Percentiles rank a stretch among this genome's conserved stretches.
Evolutionary conservation across 2,329 filamentous ascomycete genomes (phyloP).

Genomic region (Fusarium oligoseptatum): DNA sequence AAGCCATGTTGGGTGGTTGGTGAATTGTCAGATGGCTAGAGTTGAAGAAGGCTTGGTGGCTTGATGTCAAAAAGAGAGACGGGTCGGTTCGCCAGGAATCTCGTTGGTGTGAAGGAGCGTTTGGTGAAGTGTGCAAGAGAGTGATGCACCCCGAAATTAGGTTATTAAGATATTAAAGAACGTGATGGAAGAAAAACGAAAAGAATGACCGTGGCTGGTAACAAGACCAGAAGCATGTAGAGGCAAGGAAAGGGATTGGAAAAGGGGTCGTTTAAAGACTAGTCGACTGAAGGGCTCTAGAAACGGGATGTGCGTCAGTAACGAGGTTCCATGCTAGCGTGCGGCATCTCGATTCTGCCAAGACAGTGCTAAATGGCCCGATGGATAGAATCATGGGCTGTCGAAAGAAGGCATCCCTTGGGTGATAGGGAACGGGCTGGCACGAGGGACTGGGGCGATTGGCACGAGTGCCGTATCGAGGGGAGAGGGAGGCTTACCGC

Average conservation of each 20-base stretch:
- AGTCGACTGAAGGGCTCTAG: conserved; percentile 61
- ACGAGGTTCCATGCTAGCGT: conserved; percentile 37
- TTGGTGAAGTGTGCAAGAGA: conserved; percentile 39
- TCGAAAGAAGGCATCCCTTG: conserved; percentile 45
- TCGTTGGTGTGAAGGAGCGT: conserved; percentile 58
- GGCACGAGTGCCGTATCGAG: conserved; percentile 43
- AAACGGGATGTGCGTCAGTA: conserved; percentile 51
- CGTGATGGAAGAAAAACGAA: conserved; percentile 64
- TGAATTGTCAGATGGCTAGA: conserved; percentile 15
- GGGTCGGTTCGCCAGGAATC: conserved; percentile 67
- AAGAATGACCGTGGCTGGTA: conserved; percentile 70
- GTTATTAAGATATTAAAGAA: conserved; percentile 72
- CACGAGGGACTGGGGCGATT: conserved; percentile 35
- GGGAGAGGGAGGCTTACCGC: conserved; percentile 63
- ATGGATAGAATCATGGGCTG: conserved; percentile 12
- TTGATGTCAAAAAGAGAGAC: conserved; percentile 59
- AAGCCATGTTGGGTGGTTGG: conserved; percentile 60
- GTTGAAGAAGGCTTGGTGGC: conserved; percentile 43
- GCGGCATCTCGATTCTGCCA: conserved; percentile 40
- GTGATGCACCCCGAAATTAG: conserved; percentile 59
- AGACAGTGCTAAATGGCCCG: conserved; percentile 32
- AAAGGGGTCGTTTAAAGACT: conserved; percentile 62
- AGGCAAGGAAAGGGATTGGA: conserved; percentile 58
- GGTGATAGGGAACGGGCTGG: conserved; percentile 44
- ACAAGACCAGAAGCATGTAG: conserved; percentile 60